Base-by-base conservation (phyloP, 228 moss, liverwort and hornwort species). In the Sphagnum magellanicum region DNA sequence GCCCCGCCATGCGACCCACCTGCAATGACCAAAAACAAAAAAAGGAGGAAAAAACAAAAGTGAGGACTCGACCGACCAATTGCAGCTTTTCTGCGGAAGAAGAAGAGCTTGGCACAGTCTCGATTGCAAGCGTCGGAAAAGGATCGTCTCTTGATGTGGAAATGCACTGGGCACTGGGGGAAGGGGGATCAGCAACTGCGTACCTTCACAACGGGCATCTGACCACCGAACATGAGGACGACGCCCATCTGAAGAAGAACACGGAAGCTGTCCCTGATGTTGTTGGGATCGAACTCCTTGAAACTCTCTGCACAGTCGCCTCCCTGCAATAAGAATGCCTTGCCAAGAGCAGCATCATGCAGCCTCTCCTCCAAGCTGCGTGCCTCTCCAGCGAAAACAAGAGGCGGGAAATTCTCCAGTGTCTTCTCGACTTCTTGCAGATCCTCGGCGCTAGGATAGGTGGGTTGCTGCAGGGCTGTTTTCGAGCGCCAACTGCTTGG, bases 1-100 rank as follows among this genome's bases (percentile, higher is more conserved):
- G 91, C 6, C 91, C 91, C 6, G 88, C 91, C 91, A 91, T 82
- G 49, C 91, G 75, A 1, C 88, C 91, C 14, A 91, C 13, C 86
- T 86, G 79, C 12, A 32, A 32, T 32, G 32, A 32, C 32, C 32
- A 32, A 32, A 32, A 32, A 32, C 10, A 61, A 59, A 59, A 15
- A 11, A 59, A 59, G 32, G 32, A 32, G 32, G 32, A 32, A 32
- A 32, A 32, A 32, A 32, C 32, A 32, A 32, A 32, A 32, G 32
- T 32, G 32, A 32, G 32, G 32, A 32, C 32, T 32, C 1, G 32
- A 32, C 32, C 32, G 32, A 32, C 0, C 32, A 2, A 32, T 32
- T 32, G 32, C 1, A 32, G 32, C 32, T 32, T 32, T 32, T 32
- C 32, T 32, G 32, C 32, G 32, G 32, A 32, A 32, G 3, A 32